Evolutionary conservation across 441 rosid species (phyloP).

Genomic region (Gossypium laxum): DNA sequence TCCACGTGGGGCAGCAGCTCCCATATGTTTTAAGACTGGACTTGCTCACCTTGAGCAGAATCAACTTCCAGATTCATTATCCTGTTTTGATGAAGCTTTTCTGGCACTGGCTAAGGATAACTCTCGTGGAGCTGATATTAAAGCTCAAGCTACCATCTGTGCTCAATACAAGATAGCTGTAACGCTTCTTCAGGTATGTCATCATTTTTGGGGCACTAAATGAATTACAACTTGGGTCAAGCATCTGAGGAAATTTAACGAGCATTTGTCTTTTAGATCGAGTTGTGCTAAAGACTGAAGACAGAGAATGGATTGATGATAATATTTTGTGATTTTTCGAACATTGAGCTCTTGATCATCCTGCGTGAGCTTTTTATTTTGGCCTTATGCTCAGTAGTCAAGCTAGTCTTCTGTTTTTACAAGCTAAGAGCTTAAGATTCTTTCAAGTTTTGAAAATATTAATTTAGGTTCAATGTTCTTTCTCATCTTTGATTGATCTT

Average conservation of each 20-base stretch:
- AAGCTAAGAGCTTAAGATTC: background rate
- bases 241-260: background rate
- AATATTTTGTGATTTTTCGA: background rate
- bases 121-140: slow-evolving; percentile 89
- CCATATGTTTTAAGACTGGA: slow-evolving; percentile 85
- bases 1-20: slow-evolving; percentile 91
- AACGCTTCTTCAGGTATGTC: slow-evolving; percentile 69
- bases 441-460: background rate
- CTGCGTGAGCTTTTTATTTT: background rate
- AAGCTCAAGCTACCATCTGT: slow-evolving; percentile 94
- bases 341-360: background rate
- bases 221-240: background rate
- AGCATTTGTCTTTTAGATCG: background rate
- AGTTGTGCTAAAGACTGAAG: background rate
- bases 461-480: background rate
- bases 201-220: slow-evolving; percentile 1
- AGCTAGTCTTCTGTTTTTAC: background rate
- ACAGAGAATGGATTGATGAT: background rate
- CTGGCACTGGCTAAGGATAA: slow-evolving; percentile 91
- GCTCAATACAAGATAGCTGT: slow-evolving; percentile 97
- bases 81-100: slow-evolving; percentile 95
- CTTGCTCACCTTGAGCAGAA: slow-evolving; percentile 96
- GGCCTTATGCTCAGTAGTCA: background rate
- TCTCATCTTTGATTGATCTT: background rate
- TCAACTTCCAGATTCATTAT: slow-evolving; percentile 91